Evolutionary conservation across 345 rosid species (phyloP).

Genomic region (thale cress (Arabidopsis thaliana)): DNA sequence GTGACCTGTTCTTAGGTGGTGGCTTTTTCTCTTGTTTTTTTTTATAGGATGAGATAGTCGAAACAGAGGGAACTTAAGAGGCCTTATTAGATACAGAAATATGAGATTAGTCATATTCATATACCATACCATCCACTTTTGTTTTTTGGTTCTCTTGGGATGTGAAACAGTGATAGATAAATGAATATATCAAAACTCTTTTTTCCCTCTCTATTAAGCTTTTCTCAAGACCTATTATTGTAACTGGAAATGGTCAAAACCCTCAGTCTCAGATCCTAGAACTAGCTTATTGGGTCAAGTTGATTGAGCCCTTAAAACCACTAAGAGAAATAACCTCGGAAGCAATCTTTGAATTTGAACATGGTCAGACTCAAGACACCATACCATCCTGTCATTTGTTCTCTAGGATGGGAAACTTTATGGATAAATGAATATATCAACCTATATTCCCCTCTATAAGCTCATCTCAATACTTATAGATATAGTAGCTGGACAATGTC

Average conservation of each 20-base stretch:
- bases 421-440: too few relatives aligned
- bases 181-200: slow-evolving; percentile 12
- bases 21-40: neutral
- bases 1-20: slow-evolving; percentile 52
- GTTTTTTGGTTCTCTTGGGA: slow-evolving; percentile 26
- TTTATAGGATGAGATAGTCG: slow-evolving; percentile 24
- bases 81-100: slow-evolving; percentile 23
- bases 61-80: slow-evolving; percentile 9
- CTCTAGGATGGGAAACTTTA: too few relatives aligned
- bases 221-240: neutral
- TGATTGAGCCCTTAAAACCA: neutral
- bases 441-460: too few relatives aligned
- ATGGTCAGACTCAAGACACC: too few relatives aligned
- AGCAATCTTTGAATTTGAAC: neutral
- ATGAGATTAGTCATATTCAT: slow-evolving; percentile 24
- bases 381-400: too few relatives aligned
- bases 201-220: neutral
- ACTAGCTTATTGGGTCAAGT: neutral
- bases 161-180: slow-evolving; percentile 23
- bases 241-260: neutral
- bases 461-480: too few relatives aligned
- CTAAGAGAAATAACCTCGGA: neutral
- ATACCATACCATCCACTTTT: slow-evolving; percentile 30
- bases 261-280: neutral
- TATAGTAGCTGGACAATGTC: too few relatives aligned